Base-by-base conservation (phyloP, 371 early-diverging fungal genomes). In the Basidiobolus heterosporus region DNA sequence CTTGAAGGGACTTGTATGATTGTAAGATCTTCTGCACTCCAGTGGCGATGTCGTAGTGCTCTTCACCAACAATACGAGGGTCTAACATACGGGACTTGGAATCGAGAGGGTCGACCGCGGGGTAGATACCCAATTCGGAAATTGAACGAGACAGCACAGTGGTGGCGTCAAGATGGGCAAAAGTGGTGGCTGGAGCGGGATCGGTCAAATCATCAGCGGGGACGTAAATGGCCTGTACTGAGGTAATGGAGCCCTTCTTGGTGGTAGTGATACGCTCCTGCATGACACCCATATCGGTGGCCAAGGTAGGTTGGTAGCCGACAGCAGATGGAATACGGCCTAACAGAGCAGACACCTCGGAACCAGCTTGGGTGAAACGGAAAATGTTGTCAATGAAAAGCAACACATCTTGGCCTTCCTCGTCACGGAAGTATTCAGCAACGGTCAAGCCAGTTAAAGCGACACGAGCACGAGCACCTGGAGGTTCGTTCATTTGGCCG, bases 401-500 rank as follows among this genome's bases (percentile, higher is more conserved):
- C 63, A 95, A 75, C 84, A 95, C 96, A 70, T 95, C 96, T 74
- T 95, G 93, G 57, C 94, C 94, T 70, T 95, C 96, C 59, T 86
- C 81, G 69, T 95, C 96, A 85, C 96, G 91, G 90, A 95, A 95
- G 76, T 95, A 93, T 73, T 95, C 96, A 59, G 96, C 96, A 57
- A 95, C 81, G 64, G 96, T 95, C 64, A 95, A 70, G 61, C 96
- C 96, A 50, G 96, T 95, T 63, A 95, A 70, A 49, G 96, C 96
- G 49, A 95, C 96, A 86, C 96, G 91, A 57, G 96, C 96, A 86
- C 96, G 91, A 60, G 96, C 96, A 70, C 96, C 96, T 56, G 96
- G 96, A 70, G 96, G 94, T 73, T 95, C 96, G 88, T 95, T 95
- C 96, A 95, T 95, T 74, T 95, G 93, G 56, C 96, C 96, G 75